Evolutionary conservation across 2,329 filamentous ascomycete genomes (phyloP), one percentile per base, ranked within the genome.

Genomic region (Dothideomycetes sp.): DNA sequence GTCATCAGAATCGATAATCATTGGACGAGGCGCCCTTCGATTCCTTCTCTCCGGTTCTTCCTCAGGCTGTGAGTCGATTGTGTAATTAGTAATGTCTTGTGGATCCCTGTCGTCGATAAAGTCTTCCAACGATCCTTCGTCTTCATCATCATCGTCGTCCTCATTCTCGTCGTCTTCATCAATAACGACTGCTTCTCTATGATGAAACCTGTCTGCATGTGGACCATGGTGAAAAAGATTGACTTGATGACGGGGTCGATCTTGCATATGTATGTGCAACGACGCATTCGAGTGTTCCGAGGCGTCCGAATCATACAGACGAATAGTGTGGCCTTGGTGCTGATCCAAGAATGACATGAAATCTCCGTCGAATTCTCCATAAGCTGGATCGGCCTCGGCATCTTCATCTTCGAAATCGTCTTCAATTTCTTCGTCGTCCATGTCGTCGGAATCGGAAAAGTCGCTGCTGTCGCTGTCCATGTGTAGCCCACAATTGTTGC

Each of bases 401-500:
- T 57, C 54, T 19, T 61, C 57, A 12, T 61, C 63, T 19, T 71
- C 65, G 48, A 64, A 53, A 50, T 69, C 51, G 24, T 60, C 57
- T 8, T 50, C 57, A 16, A 45, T 43, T 1, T 46, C 47, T 12
- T 49, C 49, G 10, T 49, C 48, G 23, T 49, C 42, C 16, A 44
- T 41, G 17, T 57, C 57, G 45, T 65, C 60, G 16, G 57, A 62
- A 13, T 65, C 63, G 41, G 34, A 22, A 25, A 31, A 16, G n/a
- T 65, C 63, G 40, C 67, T 67, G 43, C 67, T 41, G 33, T 70
- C 68, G 16, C 68, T 62, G 36, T 68, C 64, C 38, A 71, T 73
- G 35, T 71, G 68, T 43, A 65, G 47, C 6, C 62, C 63, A 45
- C 79, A 83, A 15, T 66, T 62, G 16, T 54, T 47, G 50, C 79